Percentiles rank a stretch among this genome's conserved stretches.
phyloP scores from a whole-genome alignment of 768 basidiomycete genomes.

The Hericium coralloides region DNA sequence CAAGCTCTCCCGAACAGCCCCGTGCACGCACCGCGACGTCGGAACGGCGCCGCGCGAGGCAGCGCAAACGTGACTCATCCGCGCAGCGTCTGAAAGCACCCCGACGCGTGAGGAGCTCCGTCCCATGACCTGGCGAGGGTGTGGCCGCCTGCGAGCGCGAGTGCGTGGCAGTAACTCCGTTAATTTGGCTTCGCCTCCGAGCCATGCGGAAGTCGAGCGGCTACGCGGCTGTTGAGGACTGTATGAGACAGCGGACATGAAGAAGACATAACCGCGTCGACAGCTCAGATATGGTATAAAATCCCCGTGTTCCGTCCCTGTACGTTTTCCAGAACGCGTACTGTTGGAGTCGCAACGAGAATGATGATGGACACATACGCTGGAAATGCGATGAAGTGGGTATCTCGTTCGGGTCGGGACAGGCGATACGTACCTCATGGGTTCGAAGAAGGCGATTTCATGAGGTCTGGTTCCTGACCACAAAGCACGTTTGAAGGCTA shows the following conservation, averaged over 20 bases:
- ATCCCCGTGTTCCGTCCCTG: constrained; percentile 66
- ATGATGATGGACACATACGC: constrained; percentile 25
- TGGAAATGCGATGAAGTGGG: constrained; percentile 40
- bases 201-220: constrained; percentile 63
- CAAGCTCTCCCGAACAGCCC: constrained; percentile 16
- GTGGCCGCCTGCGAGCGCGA: constrained; percentile 64
- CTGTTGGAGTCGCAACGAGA: neutral
- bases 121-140: constrained; percentile 53
- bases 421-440: too few relatives aligned
- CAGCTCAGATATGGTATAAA: constrained; percentile 41
- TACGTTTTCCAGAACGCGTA: neutral
- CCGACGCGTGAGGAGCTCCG: constrained; percentile 44
- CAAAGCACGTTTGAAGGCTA: neutral
- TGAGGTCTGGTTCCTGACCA: constrained; percentile 50
- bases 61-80: constrained; percentile 57
- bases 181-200: constrained; percentile 70
- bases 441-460: constrained; percentile 46
- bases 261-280: constrained; percentile 38
- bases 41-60: constrained; percentile 23
- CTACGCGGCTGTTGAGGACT: constrained; percentile 24
- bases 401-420: constrained; percentile 38
- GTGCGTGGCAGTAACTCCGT: constrained; percentile 56
- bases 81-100: constrained; percentile 54
- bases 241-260: neutral
- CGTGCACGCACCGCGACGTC: constrained; percentile 10